Percentiles rank a stretch among this genome's conserved stretches.
Evolutionary conservation across 345 rosid genomes (phyloP).

Genomic region (Conringia planisiliqua): DNA sequence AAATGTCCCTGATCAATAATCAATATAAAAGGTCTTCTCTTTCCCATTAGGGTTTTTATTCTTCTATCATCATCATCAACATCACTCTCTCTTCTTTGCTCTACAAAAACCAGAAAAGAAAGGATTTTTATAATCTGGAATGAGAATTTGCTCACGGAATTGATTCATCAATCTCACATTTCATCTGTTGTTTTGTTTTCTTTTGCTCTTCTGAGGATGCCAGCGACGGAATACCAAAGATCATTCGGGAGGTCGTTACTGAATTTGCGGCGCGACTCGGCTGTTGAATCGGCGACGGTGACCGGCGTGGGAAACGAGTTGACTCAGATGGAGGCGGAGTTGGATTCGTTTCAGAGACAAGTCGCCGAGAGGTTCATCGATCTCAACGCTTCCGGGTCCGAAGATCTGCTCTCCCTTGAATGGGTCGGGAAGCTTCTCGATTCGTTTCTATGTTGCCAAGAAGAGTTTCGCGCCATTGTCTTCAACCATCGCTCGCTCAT

Average conservation of each 20-base stretch:
- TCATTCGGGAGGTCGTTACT: slow-evolving; percentile 46
- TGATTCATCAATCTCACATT: background rate
- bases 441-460: slow-evolving; percentile 53
- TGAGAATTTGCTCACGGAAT: background rate
- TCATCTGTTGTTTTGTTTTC: background rate
- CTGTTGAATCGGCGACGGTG: slow-evolving; percentile 12
- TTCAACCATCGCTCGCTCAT: slow-evolving; percentile 28
- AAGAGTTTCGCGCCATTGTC: slow-evolving; percentile 52
- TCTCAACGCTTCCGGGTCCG: slow-evolving; percentile 32
- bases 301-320: slow-evolving; percentile 11
- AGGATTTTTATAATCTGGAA: background rate
- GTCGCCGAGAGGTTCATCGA: slow-evolving; percentile 51
- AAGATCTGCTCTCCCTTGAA: slow-evolving; percentile 48
- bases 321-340: slow-evolving; percentile 40
- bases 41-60: slow-evolving; percentile 1
- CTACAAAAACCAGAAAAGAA: background rate
- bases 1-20: background rate
- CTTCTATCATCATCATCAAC: background rate
- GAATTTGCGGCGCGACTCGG: slow-evolving; percentile 44
- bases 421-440: slow-evolving; percentile 64
- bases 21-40: slow-evolving; percentile 12
- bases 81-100: background rate
- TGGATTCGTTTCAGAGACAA: slow-evolving; percentile 56
- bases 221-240: slow-evolving; percentile 53
- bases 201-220: slow-evolving; percentile 40